phyloP scores from a whole-genome alignment of 441 rosid genomes.

The Hypseocharis bilobata region DNA sequence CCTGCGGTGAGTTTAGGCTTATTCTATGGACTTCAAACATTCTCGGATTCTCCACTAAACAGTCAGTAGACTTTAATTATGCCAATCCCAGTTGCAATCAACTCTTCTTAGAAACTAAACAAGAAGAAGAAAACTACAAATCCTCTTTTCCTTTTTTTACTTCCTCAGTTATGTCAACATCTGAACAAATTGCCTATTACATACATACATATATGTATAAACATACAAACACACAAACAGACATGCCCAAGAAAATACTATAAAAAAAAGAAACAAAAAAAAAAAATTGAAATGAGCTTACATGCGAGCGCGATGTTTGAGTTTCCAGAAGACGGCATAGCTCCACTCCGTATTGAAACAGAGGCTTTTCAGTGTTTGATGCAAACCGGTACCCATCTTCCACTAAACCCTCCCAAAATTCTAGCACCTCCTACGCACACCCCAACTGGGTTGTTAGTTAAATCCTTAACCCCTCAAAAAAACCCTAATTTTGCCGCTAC shows the following conservation, averaged over 20 bases:
- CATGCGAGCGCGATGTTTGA: conserved; percentile 61
- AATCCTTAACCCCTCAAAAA: conserved; percentile 21
- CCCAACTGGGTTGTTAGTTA: conserved; percentile 11
- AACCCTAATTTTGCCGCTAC: conserved; percentile 22
- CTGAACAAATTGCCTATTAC: background rate
- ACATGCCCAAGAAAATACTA: background rate
- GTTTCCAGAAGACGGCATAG: conserved; percentile 87
- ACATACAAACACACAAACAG: background rate
- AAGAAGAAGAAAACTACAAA: conserved; percentile 12
- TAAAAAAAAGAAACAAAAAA: conserved; percentile 2
- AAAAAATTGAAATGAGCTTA: no score
- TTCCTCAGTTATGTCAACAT: background rate
- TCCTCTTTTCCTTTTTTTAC: background rate
- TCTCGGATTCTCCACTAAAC: background rate
- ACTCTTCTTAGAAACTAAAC: background rate
- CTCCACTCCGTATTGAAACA: conserved; percentile 73
- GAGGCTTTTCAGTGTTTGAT: conserved; percentile 51
- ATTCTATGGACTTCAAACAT: background rate
- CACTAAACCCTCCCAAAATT: conserved; percentile 2
- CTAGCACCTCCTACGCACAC: conserved; percentile 22
- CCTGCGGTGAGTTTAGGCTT: no score
- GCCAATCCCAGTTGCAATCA: background rate
- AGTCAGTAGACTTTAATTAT: background rate
- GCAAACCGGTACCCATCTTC: conserved; percentile 48
- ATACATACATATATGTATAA: background rate